phyloP scores from a whole-genome alignment of 805 yeast genomes.

The Candida krabiensis region DNA sequence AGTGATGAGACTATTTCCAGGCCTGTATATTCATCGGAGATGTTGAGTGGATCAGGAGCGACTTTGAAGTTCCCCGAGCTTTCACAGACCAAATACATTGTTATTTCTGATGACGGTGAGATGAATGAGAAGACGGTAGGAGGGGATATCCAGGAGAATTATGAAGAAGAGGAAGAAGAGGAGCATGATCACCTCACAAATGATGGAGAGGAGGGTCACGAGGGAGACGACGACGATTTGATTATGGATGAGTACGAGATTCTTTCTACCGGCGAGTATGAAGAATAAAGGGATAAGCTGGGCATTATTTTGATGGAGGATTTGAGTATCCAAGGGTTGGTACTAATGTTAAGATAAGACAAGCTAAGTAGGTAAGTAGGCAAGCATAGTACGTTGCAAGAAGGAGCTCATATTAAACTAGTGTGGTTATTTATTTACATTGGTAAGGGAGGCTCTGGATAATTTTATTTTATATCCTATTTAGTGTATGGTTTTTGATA shows the following conservation, averaged over 20 bases:
- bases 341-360: too few relatives aligned
- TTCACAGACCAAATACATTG: background rate
- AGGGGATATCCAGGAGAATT: background rate
- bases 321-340: too few relatives aligned
- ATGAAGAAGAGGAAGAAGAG: conserved; percentile 3
- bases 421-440: too few relatives aligned
- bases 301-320: background rate
- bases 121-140: background rate
- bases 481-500: too few relatives aligned
- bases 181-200: background rate
- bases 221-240: conserved; percentile 6
- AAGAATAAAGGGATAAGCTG: conserved; percentile 5
- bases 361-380: too few relatives aligned
- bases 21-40: background rate
- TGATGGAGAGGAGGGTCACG: background rate
- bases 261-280: conserved; percentile 23
- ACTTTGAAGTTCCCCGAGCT: conserved; percentile 7
- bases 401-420: too few relatives aligned
- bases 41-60: conserved; percentile 1
- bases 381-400: too few relatives aligned
- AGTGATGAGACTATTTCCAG: background rate
- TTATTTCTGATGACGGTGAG: background rate
- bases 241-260: conserved; percentile 24
- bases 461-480: too few relatives aligned
- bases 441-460: too few relatives aligned